These are phyloP conservation scores for Colletotrichum zoysiae DNA, from an alignment of 2,329 filamentous ascomycete species.

Conservation along the genomic window DNA sequence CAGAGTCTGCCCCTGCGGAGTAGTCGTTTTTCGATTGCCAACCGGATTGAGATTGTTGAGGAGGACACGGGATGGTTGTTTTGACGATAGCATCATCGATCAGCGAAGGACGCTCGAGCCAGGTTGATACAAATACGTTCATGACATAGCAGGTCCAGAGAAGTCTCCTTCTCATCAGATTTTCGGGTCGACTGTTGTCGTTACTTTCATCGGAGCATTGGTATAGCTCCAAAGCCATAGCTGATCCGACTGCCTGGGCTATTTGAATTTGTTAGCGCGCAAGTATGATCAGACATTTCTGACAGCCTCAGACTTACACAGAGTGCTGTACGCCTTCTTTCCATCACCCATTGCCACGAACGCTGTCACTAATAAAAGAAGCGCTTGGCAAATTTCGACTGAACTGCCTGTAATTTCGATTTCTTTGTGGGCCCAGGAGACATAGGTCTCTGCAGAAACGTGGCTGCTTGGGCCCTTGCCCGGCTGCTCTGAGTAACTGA, in stretches of 20 bases:
- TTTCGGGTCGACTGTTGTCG: neutral
- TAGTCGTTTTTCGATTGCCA: conserved; percentile 8
- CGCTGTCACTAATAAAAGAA: conserved; percentile 20
- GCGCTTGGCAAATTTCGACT: conserved; percentile 28
- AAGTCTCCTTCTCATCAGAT: conserved; percentile 4
- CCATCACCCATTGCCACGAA: conserved; percentile 28
- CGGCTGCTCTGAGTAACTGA: conserved; percentile 22
- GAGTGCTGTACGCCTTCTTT: conserved; percentile 6
- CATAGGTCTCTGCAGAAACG: conserved; percentile 30
- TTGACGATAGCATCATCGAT: conserved; percentile 33
- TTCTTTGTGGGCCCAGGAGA: conserved; percentile 27
- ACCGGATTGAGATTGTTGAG: neutral
- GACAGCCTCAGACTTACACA: conserved; percentile 6
- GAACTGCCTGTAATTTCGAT: conserved; percentile 11
- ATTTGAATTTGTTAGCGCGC: neutral
- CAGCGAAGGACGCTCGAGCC: conserved; percentile 31
- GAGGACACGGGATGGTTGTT: conserved; percentile 1
- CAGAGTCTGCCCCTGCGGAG: neutral
- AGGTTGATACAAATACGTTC: conserved; percentile 28
- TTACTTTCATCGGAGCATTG: neutral
- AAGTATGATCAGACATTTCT: neutral
- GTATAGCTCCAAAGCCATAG: conserved; percentile 26
- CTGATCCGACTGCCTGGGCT: conserved; percentile 30
- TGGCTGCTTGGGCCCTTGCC: conserved; percentile 30
- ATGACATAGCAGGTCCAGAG: conserved; percentile 36